Evolutionary conservation across 768 basidiomycete species (phyloP).

Genomic region (Butyriboletus loyo): DNA sequence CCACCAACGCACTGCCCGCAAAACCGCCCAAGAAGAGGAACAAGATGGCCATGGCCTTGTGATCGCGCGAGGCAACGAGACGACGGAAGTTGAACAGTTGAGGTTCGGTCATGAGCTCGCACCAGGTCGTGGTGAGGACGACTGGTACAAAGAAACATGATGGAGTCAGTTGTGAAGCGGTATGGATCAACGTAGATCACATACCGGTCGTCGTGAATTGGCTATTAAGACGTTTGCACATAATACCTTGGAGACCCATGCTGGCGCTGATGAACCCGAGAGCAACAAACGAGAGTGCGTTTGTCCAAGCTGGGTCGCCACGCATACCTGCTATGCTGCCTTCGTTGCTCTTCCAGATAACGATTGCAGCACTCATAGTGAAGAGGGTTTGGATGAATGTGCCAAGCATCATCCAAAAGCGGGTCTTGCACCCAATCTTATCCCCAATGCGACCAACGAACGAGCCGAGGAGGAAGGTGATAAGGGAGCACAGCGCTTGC

Average conservation of each 20-base stretch:
- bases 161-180: background rate
- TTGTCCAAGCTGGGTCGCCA: conserved; percentile 69
- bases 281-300: conserved; percentile 60
- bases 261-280: conserved; percentile 74
- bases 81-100: conserved; percentile 58
- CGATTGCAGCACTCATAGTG: conserved; percentile 69
- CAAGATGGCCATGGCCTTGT: conserved; percentile 62
- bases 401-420: conserved; percentile 69
- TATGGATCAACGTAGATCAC: conserved; percentile 18
- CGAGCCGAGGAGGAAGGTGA: conserved; percentile 77
- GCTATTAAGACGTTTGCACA: conserved; percentile 76
- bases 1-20: conserved; percentile 55
- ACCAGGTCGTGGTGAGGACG: conserved; percentile 86
- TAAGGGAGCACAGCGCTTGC: conserved; percentile 77
- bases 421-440: conserved; percentile 66
- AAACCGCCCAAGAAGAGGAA: conserved; percentile 80
- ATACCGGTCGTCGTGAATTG: conserved; percentile 76
- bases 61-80: conserved; percentile 60
- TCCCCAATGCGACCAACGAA: conserved; percentile 84
- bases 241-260: conserved; percentile 82
- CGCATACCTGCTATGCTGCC: conserved; percentile 50
- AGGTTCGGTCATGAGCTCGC: conserved; percentile 82
- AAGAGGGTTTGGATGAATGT: conserved; percentile 74
- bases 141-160: conserved; percentile 44
- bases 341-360: conserved; percentile 68